A percentile compares a stretch with the other conserved stretches of the same genome.
Evolutionary conservation across 169 alveolate species (phyloP).

Genomic region (Plasmodium yoelii): DNA sequence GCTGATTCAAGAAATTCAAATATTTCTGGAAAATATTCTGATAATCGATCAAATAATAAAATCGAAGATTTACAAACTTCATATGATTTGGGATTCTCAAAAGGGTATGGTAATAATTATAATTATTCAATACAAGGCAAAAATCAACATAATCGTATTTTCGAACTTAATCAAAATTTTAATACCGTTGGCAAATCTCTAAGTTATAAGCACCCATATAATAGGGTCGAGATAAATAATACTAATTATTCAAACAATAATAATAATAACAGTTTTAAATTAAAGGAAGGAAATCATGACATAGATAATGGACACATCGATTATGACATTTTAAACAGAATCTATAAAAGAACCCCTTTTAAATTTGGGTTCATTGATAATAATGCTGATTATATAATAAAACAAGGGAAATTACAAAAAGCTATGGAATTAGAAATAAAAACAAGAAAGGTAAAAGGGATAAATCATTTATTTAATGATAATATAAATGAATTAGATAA

Average conservation of each 20-base stretch:
- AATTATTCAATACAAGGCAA: too few relatives aligned
- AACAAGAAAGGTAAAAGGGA: conserved; percentile 67
- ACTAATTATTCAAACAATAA: background rate
- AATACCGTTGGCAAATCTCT: too few relatives aligned
- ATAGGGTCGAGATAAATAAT: too few relatives aligned
- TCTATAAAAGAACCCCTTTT: conserved; percentile 69
- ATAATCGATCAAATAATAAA: too few relatives aligned
- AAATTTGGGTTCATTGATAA: conserved; percentile 68
- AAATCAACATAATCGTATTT: too few relatives aligned
- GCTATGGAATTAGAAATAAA: conserved; percentile 76
- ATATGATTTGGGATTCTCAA: too few relatives aligned
- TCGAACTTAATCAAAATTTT: too few relatives aligned
- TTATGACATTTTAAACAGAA: conserved; percentile 36
- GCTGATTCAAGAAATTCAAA: background rate
- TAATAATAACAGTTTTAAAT: background rate
- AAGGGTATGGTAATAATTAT: too few relatives aligned
- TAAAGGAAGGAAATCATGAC: background rate
- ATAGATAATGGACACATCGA: conserved; percentile 12
- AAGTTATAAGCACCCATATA: too few relatives aligned
- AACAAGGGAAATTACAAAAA: conserved; percentile 64
- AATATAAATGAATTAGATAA: conserved; percentile 12
- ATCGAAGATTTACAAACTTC: too few relatives aligned
- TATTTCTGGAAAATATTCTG: too few relatives aligned
- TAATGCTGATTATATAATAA: conserved; percentile 66
- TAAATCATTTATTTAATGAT: conserved; percentile 63